Evolutionary conservation across 306 rosid genomes (phyloP), one percentile per base, ranked within the genome.

Genomic region (Cajanus cajan): DNA sequence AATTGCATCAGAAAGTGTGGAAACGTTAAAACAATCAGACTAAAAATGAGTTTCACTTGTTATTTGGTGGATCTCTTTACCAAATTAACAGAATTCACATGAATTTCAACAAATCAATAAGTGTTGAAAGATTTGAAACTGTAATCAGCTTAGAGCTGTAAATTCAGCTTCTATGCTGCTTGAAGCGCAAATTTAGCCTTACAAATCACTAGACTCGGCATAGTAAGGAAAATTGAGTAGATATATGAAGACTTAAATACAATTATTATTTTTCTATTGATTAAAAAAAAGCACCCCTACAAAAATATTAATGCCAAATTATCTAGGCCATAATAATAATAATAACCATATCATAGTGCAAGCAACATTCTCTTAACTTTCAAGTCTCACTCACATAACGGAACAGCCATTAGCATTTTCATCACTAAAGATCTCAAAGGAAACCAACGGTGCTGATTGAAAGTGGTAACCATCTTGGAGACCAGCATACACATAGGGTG

Each of bases 341-440:
- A 58, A 58, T 58, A 43, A 66, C 24, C 63, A 45, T 16, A 66
- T 16, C 63, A 45, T 16, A 68, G 15, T 74, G 34, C 73, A 34
- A 47, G 34, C 73, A 34, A 47, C 65, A 75, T 43, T 16, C 14
- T 69, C 79, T 15, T 31, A 54, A 6, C 55, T 61, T 40, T 34
- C 66, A 57, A 68, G 15, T 39, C 78, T 92, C 87, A 94, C 78
- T 92, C 87, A 94, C 97, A 94, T 90, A 64, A 94, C 73, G 63
- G 69, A 87, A 74, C 96, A 92, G 0, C 91, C 98, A 80, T 89
- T 85, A 4, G 87, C 88, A 81, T 94, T 92, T 57, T 94, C 98
- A 79, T 94, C 98, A 52, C 97, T 94, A 78, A 92, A 94, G 55
- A 89, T 84, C 85, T 89, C 91, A 61, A 88, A 79, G 33, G 79